phyloP scores from a whole-genome alignment of 345 rosid genomes.

The Mallotus nudiflorus region DNA sequence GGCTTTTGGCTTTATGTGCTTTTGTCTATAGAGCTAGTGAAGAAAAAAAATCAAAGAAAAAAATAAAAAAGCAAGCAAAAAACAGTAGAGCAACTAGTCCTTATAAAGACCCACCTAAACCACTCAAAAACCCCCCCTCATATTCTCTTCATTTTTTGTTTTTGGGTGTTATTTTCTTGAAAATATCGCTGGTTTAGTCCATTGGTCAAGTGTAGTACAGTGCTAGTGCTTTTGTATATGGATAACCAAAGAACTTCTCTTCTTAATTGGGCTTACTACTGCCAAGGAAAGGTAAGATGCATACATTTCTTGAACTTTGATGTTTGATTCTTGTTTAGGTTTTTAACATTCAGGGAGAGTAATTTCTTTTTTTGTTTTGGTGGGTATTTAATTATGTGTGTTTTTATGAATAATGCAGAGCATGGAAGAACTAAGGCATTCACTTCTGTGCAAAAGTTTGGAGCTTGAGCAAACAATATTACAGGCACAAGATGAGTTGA shows the following conservation, averaged over 20 bases:
- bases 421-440: conserved; percentile 67
- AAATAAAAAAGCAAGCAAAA: not conserved
- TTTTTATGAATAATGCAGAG: conserved; percentile 42
- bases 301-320: not conserved
- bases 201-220: not conserved
- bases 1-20: conserved; percentile 47
- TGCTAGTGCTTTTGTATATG: conserved; percentile 33
- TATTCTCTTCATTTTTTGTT: not conserved
- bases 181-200: not conserved
- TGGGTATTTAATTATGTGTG: conserved; percentile 14
- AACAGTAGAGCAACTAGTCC: conserved; percentile 14
- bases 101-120: conserved; percentile 35
- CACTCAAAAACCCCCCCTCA: conserved; percentile 30
- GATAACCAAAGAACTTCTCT: conserved; percentile 58
- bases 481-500: conserved; percentile 70
- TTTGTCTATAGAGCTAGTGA: conserved; percentile 33
- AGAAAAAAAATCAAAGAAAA: not conserved
- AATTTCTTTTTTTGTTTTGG: not conserved
- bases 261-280: conserved; percentile 54
- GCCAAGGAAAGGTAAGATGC: conserved; percentile 71
- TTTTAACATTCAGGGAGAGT: not conserved
- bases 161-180: not conserved
- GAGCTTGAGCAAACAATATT: conserved; percentile 83
- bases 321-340: not conserved
- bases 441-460: conserved; percentile 59